Percentiles rank a stretch among this genome's conserved stretches.
These are phyloP conservation scores for Coemansia sp. DNA, from an alignment of 192 early-diverging fungal species.

Conservation along the genomic window DNA sequence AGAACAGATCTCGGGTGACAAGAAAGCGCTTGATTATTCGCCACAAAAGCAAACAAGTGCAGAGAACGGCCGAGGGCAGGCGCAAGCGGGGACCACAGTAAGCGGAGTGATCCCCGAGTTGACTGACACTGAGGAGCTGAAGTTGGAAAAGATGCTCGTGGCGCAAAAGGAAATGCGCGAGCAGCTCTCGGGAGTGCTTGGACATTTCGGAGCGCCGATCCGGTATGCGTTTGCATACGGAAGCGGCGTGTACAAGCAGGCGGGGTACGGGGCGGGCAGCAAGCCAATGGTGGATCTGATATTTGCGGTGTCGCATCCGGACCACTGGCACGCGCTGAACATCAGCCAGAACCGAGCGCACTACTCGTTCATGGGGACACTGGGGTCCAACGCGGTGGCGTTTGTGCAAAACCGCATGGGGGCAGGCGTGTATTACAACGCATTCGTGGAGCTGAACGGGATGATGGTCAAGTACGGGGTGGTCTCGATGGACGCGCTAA, in stretches of 20 bases:
- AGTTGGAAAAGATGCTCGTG: conserved; percentile 29
- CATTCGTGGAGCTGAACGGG: conserved; percentile 86
- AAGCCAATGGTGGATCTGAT: conserved; percentile 94
- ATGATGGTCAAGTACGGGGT: conserved; percentile 96
- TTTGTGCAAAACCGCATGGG: conserved; percentile 83
- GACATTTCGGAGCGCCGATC: conserved; percentile 41
- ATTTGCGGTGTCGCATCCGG: conserved; percentile 92
- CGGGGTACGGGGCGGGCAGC: conserved; percentile 64
- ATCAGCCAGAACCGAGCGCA: conserved; percentile 88
- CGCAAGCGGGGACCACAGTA: conserved; percentile 6
- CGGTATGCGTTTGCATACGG: conserved; percentile 91
- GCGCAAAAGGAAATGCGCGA: conserved; percentile 30
- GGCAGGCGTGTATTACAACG: conserved; percentile 95
- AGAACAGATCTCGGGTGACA: neutral
- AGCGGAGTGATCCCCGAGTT: conserved; percentile 12
- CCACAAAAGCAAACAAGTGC: neutral
- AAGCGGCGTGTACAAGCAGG: conserved; percentile 90
- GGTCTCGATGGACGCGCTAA: conserved; percentile 84
- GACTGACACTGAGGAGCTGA: conserved; percentile 26
- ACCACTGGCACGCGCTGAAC: conserved; percentile 98
- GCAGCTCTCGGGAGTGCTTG: conserved; percentile 27
- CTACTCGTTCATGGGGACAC: conserved; percentile 78
- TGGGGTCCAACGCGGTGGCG: conserved; percentile 76
- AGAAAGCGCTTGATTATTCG: neutral
- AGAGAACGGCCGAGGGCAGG: too few relatives aligned